Base-by-base conservation (phyloP, 371 early-diverging fungal genomes). In the Lichtheimia hyalospora region DNA sequence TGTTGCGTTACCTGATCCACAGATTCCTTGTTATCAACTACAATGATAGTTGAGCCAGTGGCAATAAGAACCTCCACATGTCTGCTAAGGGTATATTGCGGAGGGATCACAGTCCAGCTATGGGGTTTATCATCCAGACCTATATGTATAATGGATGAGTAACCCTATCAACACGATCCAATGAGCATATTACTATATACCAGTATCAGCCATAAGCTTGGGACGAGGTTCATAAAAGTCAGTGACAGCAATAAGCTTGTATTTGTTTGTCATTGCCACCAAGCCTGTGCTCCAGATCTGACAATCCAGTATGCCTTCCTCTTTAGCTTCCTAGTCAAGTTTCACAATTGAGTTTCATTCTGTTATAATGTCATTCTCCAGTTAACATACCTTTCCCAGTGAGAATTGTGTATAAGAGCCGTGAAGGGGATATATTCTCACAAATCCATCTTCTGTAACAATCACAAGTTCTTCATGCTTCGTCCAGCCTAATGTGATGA, bases 401-500 rank as follows among this genome's bases (percentile, higher is more conserved):
- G 94, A 89, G 55, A 96, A 94, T 54, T 89, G 88, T 0, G 85
- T 84, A 58, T 81, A 84, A 25, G 89, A 83, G 3, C 96, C 98
- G 57, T 89, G 81, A 18, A 96, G 74, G 51, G 87, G 86, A 61
- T 93, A 93, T 58, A 95, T 64, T 5, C 93, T 71, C 13, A 96
- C 91, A n/a, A 72, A 79, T n/a, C 96, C 97, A 69, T 92, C 90
- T 53, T 92, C 93, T 55, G 93, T 82, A 5, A 96, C 93, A 43
- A 92, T 92, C 3, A 95, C 85, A 5, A 98, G 82, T 53, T 92
- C 84, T 58, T 96, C 97, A 15, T 80, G 82, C 34, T 83, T 84
- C 20, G 92, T 92, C 97, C 97, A 98, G 40, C 93, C 92, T 77
- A 98, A 84, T 3, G 84, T 87, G 25, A 96, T 88, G 57, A 98